Evolutionary conservation across 1,284 basidiomycete genomes (phyloP).

Genomic region (Golubevia sp.): DNA sequence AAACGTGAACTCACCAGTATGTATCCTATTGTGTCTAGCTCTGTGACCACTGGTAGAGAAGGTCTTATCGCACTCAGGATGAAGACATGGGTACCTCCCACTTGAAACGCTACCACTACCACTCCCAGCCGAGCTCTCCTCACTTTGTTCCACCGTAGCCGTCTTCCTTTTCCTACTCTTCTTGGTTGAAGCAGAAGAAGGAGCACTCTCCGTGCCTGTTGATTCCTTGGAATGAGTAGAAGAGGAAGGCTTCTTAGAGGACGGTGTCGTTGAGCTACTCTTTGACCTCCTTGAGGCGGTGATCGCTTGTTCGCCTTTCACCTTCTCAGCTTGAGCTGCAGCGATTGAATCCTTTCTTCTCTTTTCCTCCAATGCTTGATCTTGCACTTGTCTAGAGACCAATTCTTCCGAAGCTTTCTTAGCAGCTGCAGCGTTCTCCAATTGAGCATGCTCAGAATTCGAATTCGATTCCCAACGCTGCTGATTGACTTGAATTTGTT

Average conservation of each 20-base stretch:
- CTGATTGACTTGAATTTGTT: not conserved
- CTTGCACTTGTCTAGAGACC: no score
- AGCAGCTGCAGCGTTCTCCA: no score
- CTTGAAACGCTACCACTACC: not conserved
- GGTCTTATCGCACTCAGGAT: conserved; percentile 57
- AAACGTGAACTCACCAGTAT: conserved; percentile 32
- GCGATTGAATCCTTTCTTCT: no score
- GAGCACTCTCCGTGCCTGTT: no score
- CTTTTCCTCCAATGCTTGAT: no score
- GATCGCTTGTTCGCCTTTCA: no score
- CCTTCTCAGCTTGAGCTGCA: not conserved
- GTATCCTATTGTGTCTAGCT: conserved; percentile 57
- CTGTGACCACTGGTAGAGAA: conserved; percentile 61
- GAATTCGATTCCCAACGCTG: not conserved
- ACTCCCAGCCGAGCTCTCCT: not conserved
- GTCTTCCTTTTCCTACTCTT: not conserved
- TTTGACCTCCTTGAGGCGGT: no score
- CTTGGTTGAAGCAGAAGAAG: no score
- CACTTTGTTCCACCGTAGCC: not conserved
- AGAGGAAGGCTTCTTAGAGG: not conserved
- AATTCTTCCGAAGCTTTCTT: no score
- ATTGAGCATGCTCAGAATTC: not conserved
- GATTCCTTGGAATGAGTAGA: not conserved
- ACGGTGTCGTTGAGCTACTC: no score
- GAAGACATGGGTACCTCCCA: conserved; percentile 54